Evolutionary conservation across 306 rosid species (phyloP).

Genomic region (Abrus pulchellus): DNA sequence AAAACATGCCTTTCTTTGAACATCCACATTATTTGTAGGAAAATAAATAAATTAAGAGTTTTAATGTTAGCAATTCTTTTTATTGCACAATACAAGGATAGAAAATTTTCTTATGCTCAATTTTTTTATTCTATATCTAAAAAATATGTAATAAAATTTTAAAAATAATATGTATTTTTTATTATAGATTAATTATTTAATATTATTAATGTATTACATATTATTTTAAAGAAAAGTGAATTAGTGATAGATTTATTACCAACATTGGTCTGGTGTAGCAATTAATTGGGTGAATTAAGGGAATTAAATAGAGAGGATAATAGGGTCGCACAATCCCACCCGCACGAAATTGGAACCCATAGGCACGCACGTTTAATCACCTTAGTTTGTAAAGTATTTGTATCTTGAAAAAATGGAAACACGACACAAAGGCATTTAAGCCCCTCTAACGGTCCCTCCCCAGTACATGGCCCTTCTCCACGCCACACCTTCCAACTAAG

Average conservation of each 20-base stretch:
- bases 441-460: conserved; percentile 41
- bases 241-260: background rate
- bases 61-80: too few relatives aligned
- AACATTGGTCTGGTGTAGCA: background rate
- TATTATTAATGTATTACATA: too few relatives aligned
- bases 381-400: background rate
- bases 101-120: too few relatives aligned
- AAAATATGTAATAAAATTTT: too few relatives aligned
- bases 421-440: conserved; percentile 52
- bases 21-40: background rate
- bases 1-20: background rate
- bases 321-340: conserved; percentile 34
- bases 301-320: conserved; percentile 39
- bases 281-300: conserved; percentile 1
- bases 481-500: conserved; percentile 35
- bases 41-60: background rate
- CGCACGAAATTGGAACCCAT: conserved; percentile 12
- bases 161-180: too few relatives aligned
- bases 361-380: conserved; percentile 5
- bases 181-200: too few relatives aligned
- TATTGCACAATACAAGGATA: too few relatives aligned
- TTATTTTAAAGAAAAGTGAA: too few relatives aligned
- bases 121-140: too few relatives aligned
- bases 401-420: conserved; percentile 21
- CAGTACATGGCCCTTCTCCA: conserved; percentile 39